phyloP scores from a whole-genome alignment of 2,329 filamentous ascomycete species.

The Diaporthe eres region DNA sequence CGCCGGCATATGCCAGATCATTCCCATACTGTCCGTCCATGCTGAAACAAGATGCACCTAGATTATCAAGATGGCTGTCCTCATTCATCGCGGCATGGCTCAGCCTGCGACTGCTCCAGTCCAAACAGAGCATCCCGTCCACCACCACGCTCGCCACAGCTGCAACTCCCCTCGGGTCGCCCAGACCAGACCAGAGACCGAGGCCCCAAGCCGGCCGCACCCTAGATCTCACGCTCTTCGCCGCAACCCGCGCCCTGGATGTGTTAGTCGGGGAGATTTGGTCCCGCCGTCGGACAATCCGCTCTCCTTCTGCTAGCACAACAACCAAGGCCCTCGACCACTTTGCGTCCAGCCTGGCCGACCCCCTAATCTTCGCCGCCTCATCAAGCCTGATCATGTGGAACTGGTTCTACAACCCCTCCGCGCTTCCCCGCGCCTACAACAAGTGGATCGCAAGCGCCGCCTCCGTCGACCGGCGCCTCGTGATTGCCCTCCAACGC shows the following conservation, averaged over 20 bases:
- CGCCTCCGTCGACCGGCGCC: slow-evolving; percentile 80
- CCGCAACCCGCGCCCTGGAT: slow-evolving; percentile 79
- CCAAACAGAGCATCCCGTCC: slow-evolving; percentile 58
- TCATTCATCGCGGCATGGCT: slow-evolving; percentile 72
- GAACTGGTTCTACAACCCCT: slow-evolving; percentile 86
- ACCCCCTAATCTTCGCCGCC: slow-evolving; percentile 78
- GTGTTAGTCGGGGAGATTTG: slow-evolving; percentile 77
- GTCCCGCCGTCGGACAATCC: slow-evolving; percentile 63
- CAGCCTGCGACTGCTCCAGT: slow-evolving; percentile 70
- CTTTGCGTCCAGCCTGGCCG: slow-evolving; percentile 62
- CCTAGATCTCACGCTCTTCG: slow-evolving; percentile 86
- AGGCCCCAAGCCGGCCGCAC: slow-evolving; percentile 75
- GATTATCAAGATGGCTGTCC: slow-evolving; percentile 69
- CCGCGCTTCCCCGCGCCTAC: slow-evolving; percentile 79
- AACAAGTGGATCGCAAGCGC: slow-evolving; percentile 86
- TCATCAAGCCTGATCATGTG: slow-evolving; percentile 87
- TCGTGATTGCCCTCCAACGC: slow-evolving; percentile 80
- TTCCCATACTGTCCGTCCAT: neutral
- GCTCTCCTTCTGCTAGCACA: slow-evolving; percentile 48
- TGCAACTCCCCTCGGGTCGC: slow-evolving; percentile 31
- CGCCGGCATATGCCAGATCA: neutral
- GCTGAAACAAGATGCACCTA: slow-evolving; percentile 47
- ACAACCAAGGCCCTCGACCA: slow-evolving; percentile 53
- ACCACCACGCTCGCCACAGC: slow-evolving; percentile 36
- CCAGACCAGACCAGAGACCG: slow-evolving; percentile 1